Evolutionary conservation across 2,329 filamentous ascomycete species (phyloP).

Genomic region (Emydomyces testavorans): DNA sequence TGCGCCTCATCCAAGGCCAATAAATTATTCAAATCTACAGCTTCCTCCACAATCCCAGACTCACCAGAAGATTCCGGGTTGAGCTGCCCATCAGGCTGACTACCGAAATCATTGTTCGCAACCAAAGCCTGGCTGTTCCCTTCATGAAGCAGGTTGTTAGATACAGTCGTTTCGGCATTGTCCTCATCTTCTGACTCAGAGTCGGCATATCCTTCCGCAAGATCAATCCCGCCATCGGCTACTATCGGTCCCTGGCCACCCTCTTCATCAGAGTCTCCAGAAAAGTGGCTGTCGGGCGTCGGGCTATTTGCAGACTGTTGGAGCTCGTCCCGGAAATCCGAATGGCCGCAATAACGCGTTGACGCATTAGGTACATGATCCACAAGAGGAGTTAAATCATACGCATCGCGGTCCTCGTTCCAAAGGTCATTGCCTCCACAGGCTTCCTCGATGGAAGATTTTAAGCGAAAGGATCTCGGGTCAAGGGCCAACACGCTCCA

Average conservation of each 20-base stretch:
- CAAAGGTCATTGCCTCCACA: conserved; percentile 29
- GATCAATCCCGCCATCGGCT: background rate
- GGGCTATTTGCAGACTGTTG: too few relatives aligned
- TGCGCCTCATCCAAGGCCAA: conserved; percentile 14
- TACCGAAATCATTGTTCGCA: background rate
- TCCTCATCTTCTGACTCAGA: background rate
- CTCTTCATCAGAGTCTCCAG: background rate
- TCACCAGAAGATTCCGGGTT: conserved; percentile 12
- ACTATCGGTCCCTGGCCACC: background rate
- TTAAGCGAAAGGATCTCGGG: conserved; percentile 32
- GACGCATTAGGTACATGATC: conserved; percentile 23
- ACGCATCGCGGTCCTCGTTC: conserved; percentile 14
- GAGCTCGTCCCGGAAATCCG: conserved; percentile 1
- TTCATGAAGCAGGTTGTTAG: background rate
- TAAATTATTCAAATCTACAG: too few relatives aligned
- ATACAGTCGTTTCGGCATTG: background rate
- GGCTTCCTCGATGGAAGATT: conserved; percentile 28
- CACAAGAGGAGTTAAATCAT: conserved; percentile 23
- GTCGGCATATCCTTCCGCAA: too few relatives aligned
- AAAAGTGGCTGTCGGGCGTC: too few relatives aligned
- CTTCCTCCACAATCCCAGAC: conserved; percentile 15
- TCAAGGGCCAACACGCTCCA: conserved; percentile 39
- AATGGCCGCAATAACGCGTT: conserved; percentile 22
- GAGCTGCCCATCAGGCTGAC: background rate
- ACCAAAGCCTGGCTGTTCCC: background rate